Evolutionary conservation across 2,329 filamentous ascomycete genomes (phyloP).

Genomic region (Hypoxylon sp.): DNA sequence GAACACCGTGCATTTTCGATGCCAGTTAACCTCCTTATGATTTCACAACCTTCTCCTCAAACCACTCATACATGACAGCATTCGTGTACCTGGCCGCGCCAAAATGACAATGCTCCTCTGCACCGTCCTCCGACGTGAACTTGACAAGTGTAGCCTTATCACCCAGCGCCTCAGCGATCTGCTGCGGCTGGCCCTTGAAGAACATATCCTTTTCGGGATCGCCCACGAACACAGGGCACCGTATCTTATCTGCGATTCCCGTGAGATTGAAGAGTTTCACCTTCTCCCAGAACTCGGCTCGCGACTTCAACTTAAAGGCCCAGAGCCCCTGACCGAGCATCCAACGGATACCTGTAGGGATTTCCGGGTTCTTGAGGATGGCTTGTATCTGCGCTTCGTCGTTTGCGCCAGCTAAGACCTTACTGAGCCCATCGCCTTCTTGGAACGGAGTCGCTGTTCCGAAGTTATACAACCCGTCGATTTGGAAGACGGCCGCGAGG

Average conservation of each 20-base stretch:
- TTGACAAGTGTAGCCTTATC: conserved; percentile 40
- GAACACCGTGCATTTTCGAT: background rate
- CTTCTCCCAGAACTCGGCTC: conserved; percentile 16
- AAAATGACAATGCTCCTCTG: conserved; percentile 28
- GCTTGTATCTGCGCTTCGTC: conserved; percentile 8
- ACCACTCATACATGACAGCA: conserved; percentile 31
- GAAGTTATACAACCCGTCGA: conserved; percentile 57
- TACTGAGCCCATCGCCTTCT: background rate
- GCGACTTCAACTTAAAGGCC: conserved; percentile 22
- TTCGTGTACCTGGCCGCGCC: conserved; percentile 23
- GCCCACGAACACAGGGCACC: conserved; percentile 45
- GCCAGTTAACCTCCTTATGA: background rate
- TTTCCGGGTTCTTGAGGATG: conserved; percentile 9
- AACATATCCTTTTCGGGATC: conserved; percentile 46
- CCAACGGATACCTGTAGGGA: conserved; percentile 21
- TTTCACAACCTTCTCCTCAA: conserved; percentile 31
- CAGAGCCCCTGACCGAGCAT: conserved; percentile 24
- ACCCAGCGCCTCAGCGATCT: conserved; percentile 42
- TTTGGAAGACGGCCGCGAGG: conserved; percentile 55
- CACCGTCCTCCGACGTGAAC: conserved; percentile 24
- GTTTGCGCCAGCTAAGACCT: background rate
- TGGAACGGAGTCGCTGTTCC: conserved; percentile 1
- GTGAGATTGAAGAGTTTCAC: conserved; percentile 8
- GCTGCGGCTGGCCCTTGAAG: conserved; percentile 47
- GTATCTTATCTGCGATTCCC: conserved; percentile 35